Conservation (phyloP, 768 basidiomycete species). For the Podaxis mareebaensis region DNA sequence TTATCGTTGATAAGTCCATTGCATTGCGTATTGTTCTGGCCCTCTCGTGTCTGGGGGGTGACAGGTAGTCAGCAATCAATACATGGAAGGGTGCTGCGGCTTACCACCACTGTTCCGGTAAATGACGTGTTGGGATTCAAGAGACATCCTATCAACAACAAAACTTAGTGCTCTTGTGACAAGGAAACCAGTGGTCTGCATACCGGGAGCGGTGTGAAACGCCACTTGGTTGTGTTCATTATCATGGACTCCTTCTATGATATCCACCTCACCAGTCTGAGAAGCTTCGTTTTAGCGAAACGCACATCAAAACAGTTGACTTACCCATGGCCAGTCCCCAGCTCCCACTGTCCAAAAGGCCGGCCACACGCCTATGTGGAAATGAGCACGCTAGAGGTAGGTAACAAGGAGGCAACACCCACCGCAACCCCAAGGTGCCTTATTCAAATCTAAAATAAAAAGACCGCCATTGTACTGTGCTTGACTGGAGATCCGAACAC, state of each 20-base stretch:
- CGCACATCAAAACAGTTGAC: conserved; percentile 21
- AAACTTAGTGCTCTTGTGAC: background rate
- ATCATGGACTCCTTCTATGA: conserved; percentile 84
- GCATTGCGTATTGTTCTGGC: conserved; percentile 37
- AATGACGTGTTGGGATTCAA: conserved; percentile 26
- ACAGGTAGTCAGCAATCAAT: background rate
- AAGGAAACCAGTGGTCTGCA: conserved; percentile 5
- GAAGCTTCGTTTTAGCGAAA: conserved; percentile 11
- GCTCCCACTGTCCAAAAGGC: conserved; percentile 77
- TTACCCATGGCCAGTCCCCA: conserved; percentile 59
- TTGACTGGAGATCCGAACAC: conserved; percentile 76
- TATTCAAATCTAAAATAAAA: conserved; percentile 81
- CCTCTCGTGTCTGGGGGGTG: background rate
- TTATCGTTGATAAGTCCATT: conserved; percentile 53
- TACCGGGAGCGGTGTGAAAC: conserved; percentile 72
- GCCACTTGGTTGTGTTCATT: conserved; percentile 84
- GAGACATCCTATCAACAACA: conserved; percentile 21
- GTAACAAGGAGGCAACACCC: conserved; percentile 24
- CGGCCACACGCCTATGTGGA: conserved; percentile 74
- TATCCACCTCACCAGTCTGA: conserved; percentile 75
- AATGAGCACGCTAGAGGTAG: background rate
- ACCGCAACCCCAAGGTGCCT: conserved; percentile 91
- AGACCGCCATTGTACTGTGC: conserved; percentile 72
- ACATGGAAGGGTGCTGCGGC: background rate
- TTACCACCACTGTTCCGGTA: conserved; percentile 13